Conservation (phyloP, 352 stramenopile species). For the Phytopythium delawarense region DNA sequence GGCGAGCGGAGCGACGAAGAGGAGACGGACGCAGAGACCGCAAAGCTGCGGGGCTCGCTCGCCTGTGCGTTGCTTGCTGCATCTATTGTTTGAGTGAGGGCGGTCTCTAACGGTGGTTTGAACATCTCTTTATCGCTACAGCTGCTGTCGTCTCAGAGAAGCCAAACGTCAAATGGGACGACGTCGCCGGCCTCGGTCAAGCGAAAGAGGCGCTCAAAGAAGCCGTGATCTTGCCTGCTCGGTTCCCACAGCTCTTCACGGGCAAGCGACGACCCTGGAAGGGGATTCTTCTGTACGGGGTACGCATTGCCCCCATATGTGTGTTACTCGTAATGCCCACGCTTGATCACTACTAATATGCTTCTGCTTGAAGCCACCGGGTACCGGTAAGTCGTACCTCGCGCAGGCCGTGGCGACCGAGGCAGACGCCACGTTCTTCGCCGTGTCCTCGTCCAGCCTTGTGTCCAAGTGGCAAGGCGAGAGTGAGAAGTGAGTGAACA, state of each 20-base stretch:
- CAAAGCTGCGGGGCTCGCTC: constrained; percentile 94
- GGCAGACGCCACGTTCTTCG: constrained; percentile 98
- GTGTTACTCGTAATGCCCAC: neutral
- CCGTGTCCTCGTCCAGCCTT: constrained; percentile 96
- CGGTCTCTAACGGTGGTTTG: neutral
- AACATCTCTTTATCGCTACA: constrained; percentile 18
- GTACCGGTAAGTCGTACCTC: constrained; percentile 95
- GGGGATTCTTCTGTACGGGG: constrained; percentile 97
- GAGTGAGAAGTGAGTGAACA: constrained; percentile 72
- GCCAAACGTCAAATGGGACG: constrained; percentile 95
- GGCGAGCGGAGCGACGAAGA: constrained; percentile 84
- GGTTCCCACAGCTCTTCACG: constrained; percentile 98
- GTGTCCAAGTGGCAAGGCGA: constrained; percentile 99
- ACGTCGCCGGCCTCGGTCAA: constrained; percentile 95
- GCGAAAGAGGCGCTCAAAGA: constrained; percentile 99
- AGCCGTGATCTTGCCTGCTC: constrained; percentile 95
- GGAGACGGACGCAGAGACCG: constrained; percentile 92
- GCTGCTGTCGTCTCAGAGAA: constrained; percentile 85
- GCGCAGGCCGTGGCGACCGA: constrained; percentile 98
- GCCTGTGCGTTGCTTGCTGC: constrained; percentile 48
- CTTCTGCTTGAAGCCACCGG: constrained; percentile 48
- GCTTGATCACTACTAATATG: constrained; percentile 10
- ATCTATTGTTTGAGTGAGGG: constrained; percentile 1
- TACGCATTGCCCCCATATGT: constrained; percentile 36
- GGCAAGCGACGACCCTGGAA: constrained; percentile 90